These are phyloP conservation scores for Coprinopsis cinerea DNA, from an alignment of 768 basidiomycete genomes.

Conservation along the genomic window DNA sequence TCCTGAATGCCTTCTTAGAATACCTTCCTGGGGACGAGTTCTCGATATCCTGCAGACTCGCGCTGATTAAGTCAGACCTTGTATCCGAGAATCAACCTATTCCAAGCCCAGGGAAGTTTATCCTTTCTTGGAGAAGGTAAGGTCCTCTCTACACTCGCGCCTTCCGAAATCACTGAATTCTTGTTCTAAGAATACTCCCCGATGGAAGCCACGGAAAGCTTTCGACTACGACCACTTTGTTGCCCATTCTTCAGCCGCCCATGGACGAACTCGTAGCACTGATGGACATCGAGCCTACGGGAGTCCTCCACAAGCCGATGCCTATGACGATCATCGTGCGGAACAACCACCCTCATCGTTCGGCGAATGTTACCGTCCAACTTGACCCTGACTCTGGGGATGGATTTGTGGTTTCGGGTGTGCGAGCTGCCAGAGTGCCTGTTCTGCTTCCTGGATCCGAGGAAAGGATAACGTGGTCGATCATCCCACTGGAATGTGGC, in stretches of 20 bases:
- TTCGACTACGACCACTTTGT: constrained; percentile 43
- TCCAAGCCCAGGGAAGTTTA: constrained; percentile 52
- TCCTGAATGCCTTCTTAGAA: constrained; percentile 30
- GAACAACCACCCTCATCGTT: constrained; percentile 56
- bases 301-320: constrained; percentile 57
- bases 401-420: constrained; percentile 77
- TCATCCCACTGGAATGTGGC: constrained; percentile 75
- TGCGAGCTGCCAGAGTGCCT: constrained; percentile 60
- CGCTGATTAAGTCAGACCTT: constrained; percentile 36
- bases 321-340: constrained; percentile 54
- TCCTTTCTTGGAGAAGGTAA: constrained; percentile 65
- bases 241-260: constrained; percentile 63
- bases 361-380: constrained; percentile 65
- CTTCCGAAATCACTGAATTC: background rate
- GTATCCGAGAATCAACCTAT: constrained; percentile 28
- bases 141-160: constrained; percentile 6
- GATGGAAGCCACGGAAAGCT: constrained; percentile 38
- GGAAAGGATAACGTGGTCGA: constrained; percentile 56
- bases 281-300: constrained; percentile 55
- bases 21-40: constrained; percentile 64
- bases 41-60: constrained; percentile 49
- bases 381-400: constrained; percentile 66
- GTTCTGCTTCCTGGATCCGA: constrained; percentile 71
- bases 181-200: constrained; percentile 35
- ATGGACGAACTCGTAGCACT: constrained; percentile 60